Percentiles rank a stretch among this genome's conserved stretches.
These are phyloP conservation scores for Elaphomyces granulatus DNA, from an alignment of 495 filamentous ascomycete genomes.

Conservation along the genomic window DNA sequence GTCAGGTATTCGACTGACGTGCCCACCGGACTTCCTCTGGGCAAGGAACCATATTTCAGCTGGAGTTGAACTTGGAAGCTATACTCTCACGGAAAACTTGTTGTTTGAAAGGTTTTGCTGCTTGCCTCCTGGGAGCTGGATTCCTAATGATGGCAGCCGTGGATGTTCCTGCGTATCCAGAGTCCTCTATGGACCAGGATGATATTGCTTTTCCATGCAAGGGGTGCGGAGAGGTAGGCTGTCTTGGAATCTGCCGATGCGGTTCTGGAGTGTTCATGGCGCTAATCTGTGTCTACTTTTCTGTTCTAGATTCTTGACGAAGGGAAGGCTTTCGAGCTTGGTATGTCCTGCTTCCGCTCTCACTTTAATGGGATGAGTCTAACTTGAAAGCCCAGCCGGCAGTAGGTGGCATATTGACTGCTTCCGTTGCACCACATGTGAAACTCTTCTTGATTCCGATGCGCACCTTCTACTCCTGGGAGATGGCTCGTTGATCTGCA, in stretches of 20 bases:
- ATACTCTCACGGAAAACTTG: no score
- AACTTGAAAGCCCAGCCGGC: constrained; percentile 49
- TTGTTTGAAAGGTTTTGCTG: no score
- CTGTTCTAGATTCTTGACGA: constrained; percentile 74
- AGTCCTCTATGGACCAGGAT: constrained; percentile 74
- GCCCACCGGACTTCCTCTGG: no score
- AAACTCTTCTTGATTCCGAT: constrained; percentile 90
- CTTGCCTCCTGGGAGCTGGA: no score
- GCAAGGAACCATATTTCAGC: no score
- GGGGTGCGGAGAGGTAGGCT: constrained; percentile 83
- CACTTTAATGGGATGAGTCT: constrained; percentile 7
- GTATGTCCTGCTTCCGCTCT: constrained; percentile 38
- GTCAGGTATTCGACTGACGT: no score
- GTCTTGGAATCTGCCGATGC: neutral
- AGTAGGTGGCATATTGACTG: constrained; percentile 99
- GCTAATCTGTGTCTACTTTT: constrained; percentile 6
- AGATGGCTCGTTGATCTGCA: constrained; percentile 96
- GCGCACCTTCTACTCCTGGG: constrained; percentile 94
- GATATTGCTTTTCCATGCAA: constrained; percentile 87
- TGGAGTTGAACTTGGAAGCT: no score
- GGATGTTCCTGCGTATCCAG: constrained; percentile 55
- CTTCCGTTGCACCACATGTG: constrained; percentile 96
- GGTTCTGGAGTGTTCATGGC: neutral
- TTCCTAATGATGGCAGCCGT: no score
- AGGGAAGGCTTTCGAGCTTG: constrained; percentile 95